Conservation (phyloP, 306 rosid genomes). For the Casuarina glauca region DNA sequence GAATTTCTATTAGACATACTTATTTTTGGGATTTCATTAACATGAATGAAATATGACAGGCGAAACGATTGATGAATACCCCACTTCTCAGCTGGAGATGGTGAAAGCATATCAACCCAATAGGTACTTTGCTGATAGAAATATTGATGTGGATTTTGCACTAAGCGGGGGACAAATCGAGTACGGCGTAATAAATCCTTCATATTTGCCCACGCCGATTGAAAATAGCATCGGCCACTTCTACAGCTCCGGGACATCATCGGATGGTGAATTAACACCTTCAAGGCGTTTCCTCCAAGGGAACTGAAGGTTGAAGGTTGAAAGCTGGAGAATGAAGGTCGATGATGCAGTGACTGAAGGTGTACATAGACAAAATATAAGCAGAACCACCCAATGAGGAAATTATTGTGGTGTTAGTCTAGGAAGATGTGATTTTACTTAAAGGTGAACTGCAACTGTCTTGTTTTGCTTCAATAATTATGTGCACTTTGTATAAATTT, state of each 20-base stretch:
- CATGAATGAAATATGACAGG: conserved; percentile 25
- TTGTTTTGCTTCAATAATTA: neutral
- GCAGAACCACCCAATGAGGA: neutral
- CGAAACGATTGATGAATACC: conserved; percentile 33
- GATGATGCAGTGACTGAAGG: conserved; percentile 14
- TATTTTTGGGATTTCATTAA: neutral
- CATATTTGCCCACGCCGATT: conserved; percentile 14
- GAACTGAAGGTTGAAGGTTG: neutral
- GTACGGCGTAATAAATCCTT: conserved; percentile 23
- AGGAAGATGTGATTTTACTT: neutral
- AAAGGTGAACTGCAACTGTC: neutral
- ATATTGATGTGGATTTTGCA: conserved; percentile 22
- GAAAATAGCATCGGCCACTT: conserved; percentile 23
- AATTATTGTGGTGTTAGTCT: neutral
- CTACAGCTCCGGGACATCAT: conserved; percentile 41
- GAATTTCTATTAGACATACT: neutral
- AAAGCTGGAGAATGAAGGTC: conserved; percentile 2
- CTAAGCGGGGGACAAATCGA: conserved; percentile 34
- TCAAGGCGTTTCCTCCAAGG: conserved; percentile 22
- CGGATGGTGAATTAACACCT: conserved; percentile 49
- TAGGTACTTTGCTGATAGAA: conserved; percentile 29
- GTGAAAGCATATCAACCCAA: conserved; percentile 28
- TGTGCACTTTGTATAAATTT: neutral
- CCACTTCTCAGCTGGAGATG: conserved; percentile 17
- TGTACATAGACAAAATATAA: conserved; percentile 1